Evolutionary conservation across 2,329 filamentous ascomycete genomes (phyloP).

Genomic region (Claviceps quebecensis): DNA sequence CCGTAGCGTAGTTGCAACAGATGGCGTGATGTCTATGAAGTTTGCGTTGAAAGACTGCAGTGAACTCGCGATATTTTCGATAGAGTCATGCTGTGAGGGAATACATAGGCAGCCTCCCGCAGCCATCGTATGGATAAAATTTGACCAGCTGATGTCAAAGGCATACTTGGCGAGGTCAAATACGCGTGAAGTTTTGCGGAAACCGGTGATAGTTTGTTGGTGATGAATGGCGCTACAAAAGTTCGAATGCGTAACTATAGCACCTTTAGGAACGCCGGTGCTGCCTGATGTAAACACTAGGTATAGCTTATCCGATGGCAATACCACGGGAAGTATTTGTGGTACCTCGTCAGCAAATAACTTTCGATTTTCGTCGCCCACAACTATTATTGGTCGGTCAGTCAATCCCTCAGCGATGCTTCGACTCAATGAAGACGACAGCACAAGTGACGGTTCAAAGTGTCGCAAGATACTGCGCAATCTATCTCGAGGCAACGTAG

Average conservation of each 20-base stretch:
- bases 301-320: background rate
- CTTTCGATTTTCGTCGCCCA: background rate
- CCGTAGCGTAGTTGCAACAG: slow-evolving; percentile 1
- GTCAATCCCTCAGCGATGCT: background rate
- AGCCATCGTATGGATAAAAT: slow-evolving; percentile 34
- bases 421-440: background rate
- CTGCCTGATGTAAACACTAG: slow-evolving; percentile 8
- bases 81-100: slow-evolving; percentile 17
- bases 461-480: slow-evolving; percentile 7
- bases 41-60: background rate
- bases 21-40: slow-evolving; percentile 3
- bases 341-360: background rate
- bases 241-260: slow-evolving; percentile 8
- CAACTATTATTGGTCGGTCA: background rate
- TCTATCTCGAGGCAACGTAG: slow-evolving; percentile 10
- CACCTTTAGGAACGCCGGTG: slow-evolving; percentile 10
- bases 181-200: slow-evolving; percentile 14
- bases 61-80: background rate
- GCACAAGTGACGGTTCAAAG: background rate
- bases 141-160: slow-evolving; percentile 35
- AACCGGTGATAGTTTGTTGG: slow-evolving; percentile 5
- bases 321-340: background rate
- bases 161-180: slow-evolving; percentile 33
- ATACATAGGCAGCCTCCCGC: slow-evolving; percentile 35
- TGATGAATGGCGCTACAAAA: slow-evolving; percentile 6